phyloP scores from a whole-genome alignment of 148 eudicot genomes.

The Rhododendron ferrugineum region DNA sequence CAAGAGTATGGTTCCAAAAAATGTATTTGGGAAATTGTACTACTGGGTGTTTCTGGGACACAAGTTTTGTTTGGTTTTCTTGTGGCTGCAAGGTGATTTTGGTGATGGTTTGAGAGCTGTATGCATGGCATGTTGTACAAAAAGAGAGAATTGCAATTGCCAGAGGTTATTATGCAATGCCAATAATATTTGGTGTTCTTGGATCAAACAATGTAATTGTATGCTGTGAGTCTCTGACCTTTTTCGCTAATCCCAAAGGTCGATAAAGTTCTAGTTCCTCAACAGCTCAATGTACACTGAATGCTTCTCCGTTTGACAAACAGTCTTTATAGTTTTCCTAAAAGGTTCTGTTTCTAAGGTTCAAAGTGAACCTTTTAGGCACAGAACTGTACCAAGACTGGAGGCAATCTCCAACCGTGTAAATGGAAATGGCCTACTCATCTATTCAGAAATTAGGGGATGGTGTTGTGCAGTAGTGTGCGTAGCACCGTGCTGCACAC shows the following conservation, averaged over 20 bases:
- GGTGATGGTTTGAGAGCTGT: not conserved
- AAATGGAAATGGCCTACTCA: no score
- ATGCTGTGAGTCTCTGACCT: not conserved
- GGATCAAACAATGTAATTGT: not conserved
- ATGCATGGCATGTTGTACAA: not conserved
- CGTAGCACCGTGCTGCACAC: no score
- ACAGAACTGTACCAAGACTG: no score
- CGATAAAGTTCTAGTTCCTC: not conserved
- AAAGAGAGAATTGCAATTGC: not conserved
- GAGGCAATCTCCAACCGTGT: no score
- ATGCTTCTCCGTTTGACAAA: not conserved
- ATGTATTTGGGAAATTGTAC: conserved; percentile 2
- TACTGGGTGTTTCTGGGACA: not conserved
- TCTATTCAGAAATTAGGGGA: no score
- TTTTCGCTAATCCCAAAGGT: not conserved
- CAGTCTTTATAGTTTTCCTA: no score
- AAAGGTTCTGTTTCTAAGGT: not conserved
- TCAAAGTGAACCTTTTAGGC: not conserved
- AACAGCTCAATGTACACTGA: not conserved
- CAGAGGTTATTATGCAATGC: not conserved
- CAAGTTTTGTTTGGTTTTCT: not conserved
- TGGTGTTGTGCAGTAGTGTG: no score
- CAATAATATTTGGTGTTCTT: not conserved
- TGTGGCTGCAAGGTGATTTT: not conserved
- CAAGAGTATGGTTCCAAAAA: not conserved